phyloP scores from a whole-genome alignment of 1,284 basidiomycete species.

The Chondrostereum purpureum region DNA sequence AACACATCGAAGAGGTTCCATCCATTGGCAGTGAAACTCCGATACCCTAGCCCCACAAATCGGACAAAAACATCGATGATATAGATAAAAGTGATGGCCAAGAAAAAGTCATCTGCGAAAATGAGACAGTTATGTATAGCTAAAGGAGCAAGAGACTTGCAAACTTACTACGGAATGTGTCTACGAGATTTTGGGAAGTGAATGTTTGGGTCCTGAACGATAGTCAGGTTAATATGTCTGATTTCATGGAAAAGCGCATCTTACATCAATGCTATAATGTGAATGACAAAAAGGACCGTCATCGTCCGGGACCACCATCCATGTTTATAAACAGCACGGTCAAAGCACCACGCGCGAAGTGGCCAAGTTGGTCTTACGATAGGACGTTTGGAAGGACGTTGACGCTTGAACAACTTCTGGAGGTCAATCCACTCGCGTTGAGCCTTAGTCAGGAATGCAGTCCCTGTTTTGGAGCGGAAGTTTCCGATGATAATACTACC shows the following conservation, averaged over 20 bases:
- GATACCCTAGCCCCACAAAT: conserved; percentile 80
- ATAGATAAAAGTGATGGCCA: conserved; percentile 72
- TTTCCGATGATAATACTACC: conserved; percentile 91
- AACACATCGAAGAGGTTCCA: conserved; percentile 92
- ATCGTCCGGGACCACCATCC: conserved; percentile 90
- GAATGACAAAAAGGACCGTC: conserved; percentile 79
- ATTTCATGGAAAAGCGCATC: conserved; percentile 21
- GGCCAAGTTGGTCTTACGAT: conserved; percentile 46
- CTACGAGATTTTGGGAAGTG: conserved; percentile 45
- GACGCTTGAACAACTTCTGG: conserved; percentile 82
- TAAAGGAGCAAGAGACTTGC: conserved; percentile 2
- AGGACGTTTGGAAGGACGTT: conserved; percentile 82
- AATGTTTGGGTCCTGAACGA: conserved; percentile 74
- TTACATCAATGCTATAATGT: conserved; percentile 83
- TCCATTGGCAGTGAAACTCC: conserved; percentile 79
- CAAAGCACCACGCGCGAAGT: conserved; percentile 85
- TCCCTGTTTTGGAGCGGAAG: conserved; percentile 82
- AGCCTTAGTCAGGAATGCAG: conserved; percentile 78
- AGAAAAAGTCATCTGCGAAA: conserved; percentile 72
- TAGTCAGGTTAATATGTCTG: neutral
- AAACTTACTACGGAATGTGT: conserved; percentile 62
- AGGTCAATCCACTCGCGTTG: conserved; percentile 96
- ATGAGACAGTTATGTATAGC: conserved; percentile 12
- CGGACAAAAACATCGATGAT: conserved; percentile 76
- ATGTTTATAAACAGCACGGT: conserved; percentile 85